A percentile compares a stretch with the other conserved stretches of the same genome.
phyloP scores from a whole-genome alignment of 768 basidiomycete species.

The Psilocybe azurescens region DNA sequence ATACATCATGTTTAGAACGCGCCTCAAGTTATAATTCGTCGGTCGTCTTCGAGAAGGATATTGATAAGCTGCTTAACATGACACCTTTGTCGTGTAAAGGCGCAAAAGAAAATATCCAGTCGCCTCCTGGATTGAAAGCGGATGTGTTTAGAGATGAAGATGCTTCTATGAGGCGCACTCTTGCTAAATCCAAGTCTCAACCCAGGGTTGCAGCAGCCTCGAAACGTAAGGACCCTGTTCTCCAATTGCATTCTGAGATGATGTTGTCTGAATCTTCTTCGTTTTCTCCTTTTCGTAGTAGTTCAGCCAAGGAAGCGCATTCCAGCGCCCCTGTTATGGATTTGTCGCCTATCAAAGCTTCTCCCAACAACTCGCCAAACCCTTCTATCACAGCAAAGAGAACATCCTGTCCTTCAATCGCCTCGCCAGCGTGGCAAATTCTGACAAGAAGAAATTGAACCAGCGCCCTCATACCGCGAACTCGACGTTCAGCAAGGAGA shows the following conservation, averaged over 20 bases:
- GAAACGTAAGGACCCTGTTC: slow-evolving; percentile 37
- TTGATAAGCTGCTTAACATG: slow-evolving; percentile 41
- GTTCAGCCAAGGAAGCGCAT: slow-evolving; percentile 44
- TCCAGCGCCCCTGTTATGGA: slow-evolving; percentile 39
- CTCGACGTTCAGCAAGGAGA: slow-evolving; percentile 10
- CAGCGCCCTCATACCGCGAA: background rate
- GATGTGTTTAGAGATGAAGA: slow-evolving; percentile 24
- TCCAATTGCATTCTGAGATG: background rate
- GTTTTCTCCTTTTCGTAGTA: slow-evolving; percentile 15
- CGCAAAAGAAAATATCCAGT: slow-evolving; percentile 34
- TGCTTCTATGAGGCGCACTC: slow-evolving; percentile 18
- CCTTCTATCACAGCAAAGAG: slow-evolving; percentile 42
- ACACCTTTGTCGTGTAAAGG: slow-evolving; percentile 38
- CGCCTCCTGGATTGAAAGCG: slow-evolving; percentile 40
- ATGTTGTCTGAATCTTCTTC: too few relatives aligned
- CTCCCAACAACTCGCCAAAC: slow-evolving; percentile 47
- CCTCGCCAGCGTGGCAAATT: slow-evolving; percentile 28
- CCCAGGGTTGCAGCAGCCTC: slow-evolving; percentile 41
- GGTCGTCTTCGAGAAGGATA: slow-evolving; percentile 55
- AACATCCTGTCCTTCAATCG: slow-evolving; percentile 40
- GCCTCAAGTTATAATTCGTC: slow-evolving; percentile 54
- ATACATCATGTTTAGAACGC: slow-evolving; percentile 39
- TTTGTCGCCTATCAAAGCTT: slow-evolving; percentile 60
- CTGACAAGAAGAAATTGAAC: slow-evolving; percentile 21
- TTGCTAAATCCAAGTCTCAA: slow-evolving; percentile 49